A percentile compares a stretch with the other conserved stretches of the same genome.
phyloP scores from a whole-genome alignment of 1,139 yeast genomes.

The Geotrichum klebahnii region DNA sequence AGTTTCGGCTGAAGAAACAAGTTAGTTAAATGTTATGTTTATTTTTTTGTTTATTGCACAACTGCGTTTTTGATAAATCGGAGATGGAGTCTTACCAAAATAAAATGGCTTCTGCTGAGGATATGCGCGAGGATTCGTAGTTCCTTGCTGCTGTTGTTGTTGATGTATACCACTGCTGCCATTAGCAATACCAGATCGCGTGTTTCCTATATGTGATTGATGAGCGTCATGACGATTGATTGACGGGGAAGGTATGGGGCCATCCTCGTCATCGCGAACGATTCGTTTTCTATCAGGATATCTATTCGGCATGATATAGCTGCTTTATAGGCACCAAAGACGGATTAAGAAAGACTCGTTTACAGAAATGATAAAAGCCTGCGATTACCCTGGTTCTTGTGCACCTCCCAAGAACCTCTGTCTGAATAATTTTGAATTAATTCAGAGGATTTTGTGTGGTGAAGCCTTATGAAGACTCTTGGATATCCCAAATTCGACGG shows the following conservation, averaged over 20 bases:
- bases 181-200: slow-evolving; percentile 11
- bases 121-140: not conserved
- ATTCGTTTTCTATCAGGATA: slow-evolving; percentile 33
- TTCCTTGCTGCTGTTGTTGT: slow-evolving; percentile 29
- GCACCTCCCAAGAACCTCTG: too few relatives aligned
- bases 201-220: slow-evolving; percentile 1
- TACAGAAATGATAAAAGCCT: too few relatives aligned
- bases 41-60: not conserved
- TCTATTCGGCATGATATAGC: slow-evolving; percentile 25
- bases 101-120: slow-evolving; percentile 20
- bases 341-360: too few relatives aligned
- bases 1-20: slow-evolving; percentile 50
- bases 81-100: slow-evolving; percentile 8
- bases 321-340: too few relatives aligned
- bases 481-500: too few relatives aligned
- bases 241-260: slow-evolving; percentile 13
- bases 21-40: slow-evolving; percentile 24
- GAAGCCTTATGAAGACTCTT: too few relatives aligned
- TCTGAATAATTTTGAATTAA: too few relatives aligned
- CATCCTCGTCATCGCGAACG: slow-evolving; percentile 34
- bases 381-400: too few relatives aligned
- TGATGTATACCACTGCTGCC: slow-evolving; percentile 33
- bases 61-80: not conserved
- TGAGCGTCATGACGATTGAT: slow-evolving; percentile 1
- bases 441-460: too few relatives aligned